phyloP scores from a whole-genome alignment of 768 basidiomycete genomes.

The Suillus weaverae region DNA sequence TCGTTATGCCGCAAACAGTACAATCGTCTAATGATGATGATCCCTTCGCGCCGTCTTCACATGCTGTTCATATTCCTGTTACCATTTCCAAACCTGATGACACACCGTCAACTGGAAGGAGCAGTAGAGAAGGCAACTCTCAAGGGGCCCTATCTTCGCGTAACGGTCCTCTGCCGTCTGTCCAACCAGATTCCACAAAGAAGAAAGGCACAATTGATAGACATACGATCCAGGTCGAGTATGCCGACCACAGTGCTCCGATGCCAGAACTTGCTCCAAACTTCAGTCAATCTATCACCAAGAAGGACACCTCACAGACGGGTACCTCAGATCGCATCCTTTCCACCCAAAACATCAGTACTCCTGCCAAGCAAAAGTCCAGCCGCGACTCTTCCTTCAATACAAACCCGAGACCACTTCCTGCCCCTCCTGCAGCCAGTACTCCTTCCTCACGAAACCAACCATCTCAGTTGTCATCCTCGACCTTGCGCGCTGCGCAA shows the following conservation, averaged over 20 bases:
- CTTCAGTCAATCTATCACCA: conserved; percentile 24
- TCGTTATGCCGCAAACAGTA: conserved; percentile 46
- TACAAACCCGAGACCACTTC: conserved; percentile 30
- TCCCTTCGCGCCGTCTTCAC: conserved; percentile 59
- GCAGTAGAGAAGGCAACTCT: conserved; percentile 20
- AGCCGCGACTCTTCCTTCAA: conserved; percentile 14
- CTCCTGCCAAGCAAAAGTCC: conserved; percentile 22
- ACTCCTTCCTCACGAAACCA: conserved; percentile 24
- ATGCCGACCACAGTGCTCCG: conserved; percentile 55
- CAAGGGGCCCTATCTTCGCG: conserved; percentile 16
- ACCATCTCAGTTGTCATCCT: conserved; percentile 22
- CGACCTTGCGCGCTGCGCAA: conserved; percentile 28
- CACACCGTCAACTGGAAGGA: conserved; percentile 16
- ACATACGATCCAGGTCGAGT: conserved; percentile 97
- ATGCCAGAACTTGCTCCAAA: conserved; percentile 23
- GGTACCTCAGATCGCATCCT: conserved; percentile 8
- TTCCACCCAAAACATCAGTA: conserved; percentile 16
- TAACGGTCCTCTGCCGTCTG: conserved; percentile 26
- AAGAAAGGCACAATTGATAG: conserved; percentile 49
- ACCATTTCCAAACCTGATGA: conserved; percentile 31
- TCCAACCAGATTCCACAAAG: conserved; percentile 44
- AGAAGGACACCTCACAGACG: conserved; percentile 11
- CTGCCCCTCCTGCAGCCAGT: conserved; percentile 20
- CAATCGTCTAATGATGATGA: conserved; percentile 56
- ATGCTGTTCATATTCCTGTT: conserved; percentile 28